Percentiles rank a stretch among this genome's conserved stretches.
phyloP scores from a whole-genome alignment of 1,139 yeast species.

The Kluyveromyces sp. region DNA sequence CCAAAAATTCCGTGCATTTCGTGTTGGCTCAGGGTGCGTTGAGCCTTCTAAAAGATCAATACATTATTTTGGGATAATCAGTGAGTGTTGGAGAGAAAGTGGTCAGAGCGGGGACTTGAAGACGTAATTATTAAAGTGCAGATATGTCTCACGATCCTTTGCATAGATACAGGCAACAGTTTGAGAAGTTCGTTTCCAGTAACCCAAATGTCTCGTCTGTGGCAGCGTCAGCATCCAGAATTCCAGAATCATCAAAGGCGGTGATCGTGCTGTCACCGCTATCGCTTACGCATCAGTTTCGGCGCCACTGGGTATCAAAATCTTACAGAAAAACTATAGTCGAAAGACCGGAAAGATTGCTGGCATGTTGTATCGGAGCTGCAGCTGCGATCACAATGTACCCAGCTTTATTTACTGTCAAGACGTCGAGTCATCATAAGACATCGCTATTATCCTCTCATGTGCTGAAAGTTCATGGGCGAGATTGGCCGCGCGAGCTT shows the following conservation, averaged over 20 bases:
- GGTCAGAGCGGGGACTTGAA: neutral
- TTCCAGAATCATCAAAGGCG: constrained; percentile 43
- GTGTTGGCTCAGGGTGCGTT: no score
- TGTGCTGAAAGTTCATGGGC: constrained; percentile 70
- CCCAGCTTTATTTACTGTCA: constrained; percentile 53
- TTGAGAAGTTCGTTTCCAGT: constrained; percentile 43
- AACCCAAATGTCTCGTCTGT: constrained; percentile 50
- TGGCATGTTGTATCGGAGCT: constrained; percentile 72
- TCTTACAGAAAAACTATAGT: constrained; percentile 63
- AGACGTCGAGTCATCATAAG: constrained; percentile 33
- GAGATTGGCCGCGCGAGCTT: constrained; percentile 60
- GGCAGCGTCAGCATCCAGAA: constrained; percentile 39
- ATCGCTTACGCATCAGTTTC: constrained; percentile 62
- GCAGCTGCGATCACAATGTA: constrained; percentile 68
- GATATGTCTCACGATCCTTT: constrained; percentile 27
- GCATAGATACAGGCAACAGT: constrained; percentile 38
- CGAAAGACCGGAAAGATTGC: constrained; percentile 74
- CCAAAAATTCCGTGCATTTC: neutral
- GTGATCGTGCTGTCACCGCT: constrained; percentile 52
- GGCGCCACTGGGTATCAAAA: constrained; percentile 71
- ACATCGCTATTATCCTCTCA: constrained; percentile 38
- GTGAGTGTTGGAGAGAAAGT: neutral
- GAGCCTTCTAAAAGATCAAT: no score
- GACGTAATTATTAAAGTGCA: neutral
- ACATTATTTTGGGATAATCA: no score